phyloP scores from a whole-genome alignment of 2,329 filamentous ascomycete genomes.

The Penicillium sp. region DNA sequence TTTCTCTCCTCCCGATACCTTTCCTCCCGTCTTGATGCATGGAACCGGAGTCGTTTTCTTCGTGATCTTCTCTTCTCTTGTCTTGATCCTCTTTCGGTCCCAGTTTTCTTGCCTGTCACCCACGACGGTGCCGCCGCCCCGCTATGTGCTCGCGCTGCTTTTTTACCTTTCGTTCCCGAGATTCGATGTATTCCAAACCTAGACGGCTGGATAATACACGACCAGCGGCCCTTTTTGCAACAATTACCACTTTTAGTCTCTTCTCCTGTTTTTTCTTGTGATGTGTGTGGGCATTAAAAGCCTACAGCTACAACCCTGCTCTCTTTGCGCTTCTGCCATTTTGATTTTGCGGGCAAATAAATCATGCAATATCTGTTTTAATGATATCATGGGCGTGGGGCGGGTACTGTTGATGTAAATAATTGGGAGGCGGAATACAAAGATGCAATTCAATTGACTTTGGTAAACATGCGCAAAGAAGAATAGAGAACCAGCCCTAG shows the following conservation, averaged over 20 bases:
- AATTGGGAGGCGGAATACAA: slow-evolving; percentile 26
- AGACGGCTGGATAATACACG: slow-evolving; percentile 30
- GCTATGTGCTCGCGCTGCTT: slow-evolving; percentile 16
- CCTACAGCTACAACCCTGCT: slow-evolving; percentile 10
- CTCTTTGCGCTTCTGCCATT: slow-evolving; percentile 10
- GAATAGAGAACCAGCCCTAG: too few species aligned
- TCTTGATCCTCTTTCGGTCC: slow-evolving; percentile 13
- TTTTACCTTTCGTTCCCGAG: slow-evolving; percentile 14
- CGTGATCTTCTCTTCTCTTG: slow-evolving; percentile 28
- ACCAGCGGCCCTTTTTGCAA: slow-evolving; percentile 19
- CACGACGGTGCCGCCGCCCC: slow-evolving; percentile 16
- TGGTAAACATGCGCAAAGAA: not conserved
- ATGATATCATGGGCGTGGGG: slow-evolving; percentile 35
- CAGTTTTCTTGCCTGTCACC: slow-evolving; percentile 17
- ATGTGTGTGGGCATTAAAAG: slow-evolving; percentile 1
- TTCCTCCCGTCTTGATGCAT: slow-evolving; percentile 33
- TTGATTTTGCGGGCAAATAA: slow-evolving; percentile 24
- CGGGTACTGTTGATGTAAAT: slow-evolving; percentile 36
- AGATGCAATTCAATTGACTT: slow-evolving; percentile 10
- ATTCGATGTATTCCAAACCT: slow-evolving; percentile 28
- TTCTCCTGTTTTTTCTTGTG: slow-evolving; percentile 13
- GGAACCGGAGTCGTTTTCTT: slow-evolving; percentile 39
- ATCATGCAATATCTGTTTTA: slow-evolving; percentile 33
- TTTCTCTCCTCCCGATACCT: slow-evolving; percentile 27
- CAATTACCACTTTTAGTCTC: slow-evolving; percentile 22